Conservation (phyloP, 2,329 filamentous ascomycete species). For the Penicillium sp. region DNA sequence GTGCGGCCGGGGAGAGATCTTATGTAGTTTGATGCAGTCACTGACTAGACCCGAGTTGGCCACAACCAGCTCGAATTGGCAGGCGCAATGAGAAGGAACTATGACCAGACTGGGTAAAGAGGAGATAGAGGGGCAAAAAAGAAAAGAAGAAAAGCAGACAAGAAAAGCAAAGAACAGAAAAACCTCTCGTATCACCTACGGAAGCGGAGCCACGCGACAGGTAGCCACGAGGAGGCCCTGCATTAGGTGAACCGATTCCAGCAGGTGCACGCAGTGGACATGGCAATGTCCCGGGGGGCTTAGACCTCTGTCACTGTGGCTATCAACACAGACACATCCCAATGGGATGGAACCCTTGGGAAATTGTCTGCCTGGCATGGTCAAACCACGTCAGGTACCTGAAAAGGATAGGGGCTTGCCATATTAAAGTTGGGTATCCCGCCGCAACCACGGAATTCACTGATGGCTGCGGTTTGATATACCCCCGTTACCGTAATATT, state of each 20-base stretch:
- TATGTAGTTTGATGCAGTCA: slow-evolving; percentile 13
- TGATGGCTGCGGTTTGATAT: slow-evolving; percentile 1
- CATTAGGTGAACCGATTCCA: neutral
- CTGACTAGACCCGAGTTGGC: slow-evolving; percentile 7
- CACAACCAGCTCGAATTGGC: neutral
- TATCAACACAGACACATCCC: too few species aligned
- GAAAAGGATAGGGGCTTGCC: neutral
- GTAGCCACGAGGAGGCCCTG: slow-evolving; percentile 14
- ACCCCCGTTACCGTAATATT: slow-evolving; percentile 15
- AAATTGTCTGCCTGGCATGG: too few species aligned
- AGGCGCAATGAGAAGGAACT: slow-evolving; percentile 1
- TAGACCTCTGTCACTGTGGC: neutral
- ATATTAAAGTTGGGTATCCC: too few species aligned
- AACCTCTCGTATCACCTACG: slow-evolving; percentile 5
- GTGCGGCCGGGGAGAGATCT: slow-evolving; percentile 4
- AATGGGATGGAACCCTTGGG: too few species aligned
- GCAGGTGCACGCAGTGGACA: neutral
- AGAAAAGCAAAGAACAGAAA: slow-evolving; percentile 2
- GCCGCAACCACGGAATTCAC: neutral
- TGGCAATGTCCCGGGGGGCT: neutral
- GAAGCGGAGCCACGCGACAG: slow-evolving; percentile 21
- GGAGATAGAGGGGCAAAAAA: slow-evolving; percentile 7
- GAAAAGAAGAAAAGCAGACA: neutral
- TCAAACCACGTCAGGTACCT: too few species aligned
- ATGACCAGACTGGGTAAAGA: neutral